Evolutionary conservation across 495 filamentous ascomycete species (phyloP).

Genomic region (Coniosporium apollinis): DNA sequence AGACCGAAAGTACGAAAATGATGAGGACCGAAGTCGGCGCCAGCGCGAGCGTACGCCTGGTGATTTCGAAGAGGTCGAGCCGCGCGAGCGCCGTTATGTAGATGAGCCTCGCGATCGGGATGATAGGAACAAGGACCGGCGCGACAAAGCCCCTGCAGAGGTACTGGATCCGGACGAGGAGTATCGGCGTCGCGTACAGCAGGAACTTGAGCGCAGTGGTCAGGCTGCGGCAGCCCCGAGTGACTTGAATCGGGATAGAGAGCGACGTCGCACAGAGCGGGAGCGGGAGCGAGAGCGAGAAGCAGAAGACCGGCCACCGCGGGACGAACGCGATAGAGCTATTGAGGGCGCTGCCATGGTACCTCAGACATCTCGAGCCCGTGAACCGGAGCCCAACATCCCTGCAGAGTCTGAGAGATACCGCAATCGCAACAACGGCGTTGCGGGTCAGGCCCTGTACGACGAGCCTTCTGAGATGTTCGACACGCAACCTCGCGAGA

Average conservation of each 20-base stretch:
- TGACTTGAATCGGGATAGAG: constrained; percentile 4
- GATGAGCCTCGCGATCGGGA: constrained; percentile 2
- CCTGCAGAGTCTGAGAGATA: background rate
- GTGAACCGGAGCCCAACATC: no score
- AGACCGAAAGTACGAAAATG: background rate
- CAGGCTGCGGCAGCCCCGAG: no score
- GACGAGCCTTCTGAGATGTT: constrained; percentile 1
- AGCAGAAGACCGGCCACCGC: constrained; percentile 5
- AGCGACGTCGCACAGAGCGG: constrained; percentile 4
- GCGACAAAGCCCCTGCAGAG: background rate
- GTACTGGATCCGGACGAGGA: constrained; percentile 22
- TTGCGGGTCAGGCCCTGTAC: background rate
- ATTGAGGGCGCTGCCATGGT: no score
- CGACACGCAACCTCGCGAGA: constrained; percentile 6
- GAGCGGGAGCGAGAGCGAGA: constrained; percentile 11
- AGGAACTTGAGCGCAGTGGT: constrained; percentile 5
- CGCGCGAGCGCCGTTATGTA: background rate
- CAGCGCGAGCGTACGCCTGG: no score
- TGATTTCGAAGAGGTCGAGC: no score
- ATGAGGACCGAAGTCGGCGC: background rate
- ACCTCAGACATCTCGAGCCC: no score
- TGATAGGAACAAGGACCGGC: constrained; percentile 5
- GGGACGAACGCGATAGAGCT: constrained; percentile 8
- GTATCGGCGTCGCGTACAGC: constrained; percentile 23
- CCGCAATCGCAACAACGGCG: background rate